Evolutionary conservation across 2,329 filamentous ascomycete species (phyloP), one percentile per base, ranked within the genome.

Genomic region (Diaporthe vaccinii): DNA sequence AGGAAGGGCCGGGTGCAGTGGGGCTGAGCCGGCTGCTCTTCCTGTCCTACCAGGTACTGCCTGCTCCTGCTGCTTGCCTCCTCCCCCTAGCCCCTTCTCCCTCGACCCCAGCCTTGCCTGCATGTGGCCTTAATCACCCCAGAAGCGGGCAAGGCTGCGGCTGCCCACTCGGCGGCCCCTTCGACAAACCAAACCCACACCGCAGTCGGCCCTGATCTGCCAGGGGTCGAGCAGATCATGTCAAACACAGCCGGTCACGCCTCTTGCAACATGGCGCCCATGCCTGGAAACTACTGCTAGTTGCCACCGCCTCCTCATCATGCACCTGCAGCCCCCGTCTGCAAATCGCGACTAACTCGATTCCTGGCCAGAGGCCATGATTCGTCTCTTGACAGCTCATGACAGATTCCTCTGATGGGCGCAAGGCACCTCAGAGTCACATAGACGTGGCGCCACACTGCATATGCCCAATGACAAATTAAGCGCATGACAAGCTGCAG

Each of bases 161-260:
- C 25, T 44, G 41, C 61, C 61, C 61, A 67, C 25, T 49, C 41
- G 61, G 61, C 41, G 61, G 61, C 41, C 44, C 41, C 28, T 20
- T 67, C 61, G 41, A 46, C 61, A n/a, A 67, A 34, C 41, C 39
- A 46, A n/a, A 68, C 31, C 22, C 22, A 28, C n/a, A 51, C 44
- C 4, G 14, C 31, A n/a, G 2, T 31, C 22, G 31, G 25, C 28
- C 65, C 15, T 53, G 65, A 68, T 68, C 65, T 68, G 65, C 65
- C 65, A 39, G 46, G 65, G 65, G 65, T 68, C 22, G 46, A 25
- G 65, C 17, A 68, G 65, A 68, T 68, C 65, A 68, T 68, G 65
- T 69, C 65, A 69, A 69, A 69, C 65, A 55, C 34, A 6, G 49
- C 49, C 49, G 34, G 65, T 68, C 65, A 39, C 31, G 65, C 10